These are phyloP conservation scores for Xylaria sp. DNA, from an alignment of 2,329 filamentous ascomycete species.

Conservation along the genomic window DNA sequence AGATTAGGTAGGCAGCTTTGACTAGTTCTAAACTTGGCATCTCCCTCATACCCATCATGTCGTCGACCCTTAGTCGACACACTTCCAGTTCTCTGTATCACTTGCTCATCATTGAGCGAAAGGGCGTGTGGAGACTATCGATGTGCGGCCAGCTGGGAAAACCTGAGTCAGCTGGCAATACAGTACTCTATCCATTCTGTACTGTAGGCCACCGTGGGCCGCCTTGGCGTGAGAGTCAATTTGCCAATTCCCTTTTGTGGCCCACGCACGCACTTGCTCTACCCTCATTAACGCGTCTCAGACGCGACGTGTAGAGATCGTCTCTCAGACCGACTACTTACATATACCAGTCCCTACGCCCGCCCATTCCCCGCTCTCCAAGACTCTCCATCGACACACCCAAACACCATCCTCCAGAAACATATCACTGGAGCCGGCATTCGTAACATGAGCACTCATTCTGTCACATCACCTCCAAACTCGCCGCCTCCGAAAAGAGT, in stretches of 20 bases:
- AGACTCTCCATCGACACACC: not conserved
- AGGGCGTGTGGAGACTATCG: too few species aligned
- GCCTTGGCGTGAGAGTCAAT: slow-evolving; percentile 14
- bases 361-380: slow-evolving; percentile 19
- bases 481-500: slow-evolving; percentile 82
- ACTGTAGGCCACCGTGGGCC: not conserved
- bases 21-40: not conserved
- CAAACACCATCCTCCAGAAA: not conserved
- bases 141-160: too few species aligned
- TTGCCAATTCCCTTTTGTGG: slow-evolving; percentile 31
- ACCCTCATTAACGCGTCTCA: slow-evolving; percentile 32
- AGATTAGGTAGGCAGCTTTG: not conserved
- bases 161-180: too few species aligned
- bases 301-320: too few species aligned
- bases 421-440: not conserved
- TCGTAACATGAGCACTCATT: slow-evolving; percentile 43
- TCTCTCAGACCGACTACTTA: not conserved
- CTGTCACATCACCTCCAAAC: slow-evolving; percentile 61
- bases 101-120: too few species aligned
- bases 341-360: not conserved
- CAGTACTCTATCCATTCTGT: too few species aligned
- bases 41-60: not conserved
- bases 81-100: too few species aligned
- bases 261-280: slow-evolving; percentile 10
- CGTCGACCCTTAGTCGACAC: not conserved